Evolutionary conservation across 768 basidiomycete genomes (phyloP), one percentile per base, ranked within the genome.

Genomic region (Filobasidium wieringae): DNA sequence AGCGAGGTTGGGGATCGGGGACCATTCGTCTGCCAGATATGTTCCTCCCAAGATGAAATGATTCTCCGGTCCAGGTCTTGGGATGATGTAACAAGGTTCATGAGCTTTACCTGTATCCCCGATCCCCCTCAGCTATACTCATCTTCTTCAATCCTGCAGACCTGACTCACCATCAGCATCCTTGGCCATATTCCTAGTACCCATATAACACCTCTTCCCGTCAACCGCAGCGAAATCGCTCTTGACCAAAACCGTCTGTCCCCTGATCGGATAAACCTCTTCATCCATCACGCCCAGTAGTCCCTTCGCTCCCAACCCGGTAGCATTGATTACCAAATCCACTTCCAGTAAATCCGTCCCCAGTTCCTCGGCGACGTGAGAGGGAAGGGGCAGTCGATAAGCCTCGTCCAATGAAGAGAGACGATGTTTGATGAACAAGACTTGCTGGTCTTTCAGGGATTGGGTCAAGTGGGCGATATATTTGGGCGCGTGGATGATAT

Each of bases 201-300:
- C 63, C 76, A 58, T 69, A 43, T 27, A 57, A 58, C 64, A 64
- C 56, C 77, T 75, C 41, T 75, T 78, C 43, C 87, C 76, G 74
- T 80, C 79, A 0, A 86, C 84, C 2, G 87, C 86, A 36, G 43
- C 43, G 22, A 47, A 27, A 47, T 47, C 43, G n/a, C 43, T 47
- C 80, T 54, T 73, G 22, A 92, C 77, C 17, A 90, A 70, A 8
- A 91, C 82, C 0, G 87, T 84, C 74, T 93, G 91, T 7, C 90
- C 90, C 41, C 88, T 79, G 62, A 90, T 80, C 0, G 90, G 88
- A 68, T 81, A 82, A 24, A 90, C 75, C 17, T 26, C 40, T 51
- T 78, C 77, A 70, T 95, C 91, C 66, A 90, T 84, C 2, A 92
- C 82, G 5, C 89, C 90, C 12, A 86, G 80, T 40, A 93, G 77